phyloP scores from a whole-genome alignment of 192 early-diverging fungal genomes.

The Backusella australiensis region DNA sequence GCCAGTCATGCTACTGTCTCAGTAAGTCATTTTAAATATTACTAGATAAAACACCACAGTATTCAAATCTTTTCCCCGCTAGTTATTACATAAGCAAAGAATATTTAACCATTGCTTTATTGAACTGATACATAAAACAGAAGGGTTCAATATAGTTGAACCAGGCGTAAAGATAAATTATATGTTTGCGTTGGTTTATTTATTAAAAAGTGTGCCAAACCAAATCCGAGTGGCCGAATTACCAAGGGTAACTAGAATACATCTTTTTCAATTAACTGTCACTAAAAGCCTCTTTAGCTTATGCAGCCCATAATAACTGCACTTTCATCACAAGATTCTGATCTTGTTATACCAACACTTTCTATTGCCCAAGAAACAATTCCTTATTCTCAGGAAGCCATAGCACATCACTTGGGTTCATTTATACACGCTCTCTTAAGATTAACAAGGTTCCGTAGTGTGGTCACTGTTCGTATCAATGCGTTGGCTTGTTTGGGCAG shows the following conservation, averaged over 20 bases:
- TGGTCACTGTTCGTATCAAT: conserved; percentile 49
- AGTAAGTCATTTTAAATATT: conserved; percentile 18
- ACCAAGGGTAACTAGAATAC: conserved; percentile 43
- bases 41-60: not conserved
- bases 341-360: conserved; percentile 66
- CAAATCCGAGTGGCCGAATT: conserved; percentile 73
- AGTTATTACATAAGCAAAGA: conserved; percentile 80
- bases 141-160: conserved; percentile 21
- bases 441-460: conserved; percentile 18
- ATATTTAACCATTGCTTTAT: conserved; percentile 77
- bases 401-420: conserved; percentile 6
- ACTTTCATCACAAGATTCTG: conserved; percentile 56
- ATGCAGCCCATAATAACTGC: conserved; percentile 79
- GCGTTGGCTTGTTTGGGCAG: conserved; percentile 66
- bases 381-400: conserved; percentile 52
- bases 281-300: conserved; percentile 42
- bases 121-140: conserved; percentile 53
- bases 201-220: conserved; percentile 77
- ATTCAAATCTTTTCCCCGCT: conserved; percentile 26
- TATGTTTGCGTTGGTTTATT: conserved; percentile 74
- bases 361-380: conserved; percentile 69
- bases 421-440: conserved; percentile 15
- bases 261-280: not conserved
- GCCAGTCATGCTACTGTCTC: conserved; percentile 60
- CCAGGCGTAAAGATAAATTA: conserved; percentile 60